Evolutionary conservation across 495 filamentous ascomycete genomes (phyloP), one percentile per base, ranked within the genome.

Genomic region (Pseudevernia furfuracea): DNA sequence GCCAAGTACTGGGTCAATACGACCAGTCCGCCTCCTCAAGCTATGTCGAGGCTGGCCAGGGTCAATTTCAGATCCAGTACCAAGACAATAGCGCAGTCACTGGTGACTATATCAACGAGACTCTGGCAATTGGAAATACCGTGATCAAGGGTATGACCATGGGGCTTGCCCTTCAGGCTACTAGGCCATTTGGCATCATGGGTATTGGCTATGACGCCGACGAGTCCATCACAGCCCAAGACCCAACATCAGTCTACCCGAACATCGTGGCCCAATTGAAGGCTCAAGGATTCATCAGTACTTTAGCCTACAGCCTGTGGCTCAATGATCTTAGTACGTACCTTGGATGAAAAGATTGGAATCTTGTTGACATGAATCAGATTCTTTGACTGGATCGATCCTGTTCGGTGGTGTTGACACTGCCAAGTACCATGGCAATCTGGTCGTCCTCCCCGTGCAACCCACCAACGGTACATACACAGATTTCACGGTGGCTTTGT

Each of bases 381-480:
- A 86, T 62, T 78, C 84, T 30, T 79, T 77, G 68, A 86, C 80
- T n/a, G 92, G 92, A 37, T 85, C 80, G 68, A 87, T 96, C 64
- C 80, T 96, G 19, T 96, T 96, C 69, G 92, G 92, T 32, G 92
- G 91, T 59, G 83, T 96, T 64, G 88, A 96, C 77, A 87, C 84
- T 14, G 86, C 80, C 17, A 87, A 89, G 70, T 96, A 87, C 77
- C 70, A 70, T 1, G 89, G 88, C 41, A 69, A 76, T 4, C 84
- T 96, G 5, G 74, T 79, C 43, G 90, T 86, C 15, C 77, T 96
- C 1, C 90, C 91, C 11, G 80, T 96, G 67, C 80, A 88, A 60
- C 72, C 75, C 58, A 73, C 71, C 12, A 61, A 68, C 30, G 79
- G 79, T 44, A 64, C 78, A 49, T 87, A 82, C 67, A 77, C 80